These are phyloP conservation scores for Clitoria ternatea DNA, from an alignment of 306 rosid genomes.

Conservation along the genomic window DNA sequence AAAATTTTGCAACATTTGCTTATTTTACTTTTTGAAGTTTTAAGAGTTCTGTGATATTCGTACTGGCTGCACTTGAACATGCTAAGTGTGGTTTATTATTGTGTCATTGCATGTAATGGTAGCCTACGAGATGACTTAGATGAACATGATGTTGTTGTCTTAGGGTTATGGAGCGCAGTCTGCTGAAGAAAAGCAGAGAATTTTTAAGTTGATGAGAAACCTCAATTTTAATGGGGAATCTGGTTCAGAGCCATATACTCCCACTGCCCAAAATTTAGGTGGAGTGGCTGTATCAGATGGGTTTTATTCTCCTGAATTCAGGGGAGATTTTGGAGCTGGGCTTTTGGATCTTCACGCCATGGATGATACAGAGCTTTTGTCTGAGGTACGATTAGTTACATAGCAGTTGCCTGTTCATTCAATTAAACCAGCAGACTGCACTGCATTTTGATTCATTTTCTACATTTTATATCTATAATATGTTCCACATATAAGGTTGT, in stretches of 20 bases:
- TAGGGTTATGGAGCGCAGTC: slow-evolving; percentile 97
- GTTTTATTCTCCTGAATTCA: slow-evolving; percentile 75
- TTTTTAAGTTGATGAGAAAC: slow-evolving; percentile 84
- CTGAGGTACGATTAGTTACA: slow-evolving; percentile 57
- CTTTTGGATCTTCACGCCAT: slow-evolving; percentile 96
- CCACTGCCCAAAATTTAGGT: slow-evolving; percentile 60
- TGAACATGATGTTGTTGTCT: slow-evolving; percentile 28
- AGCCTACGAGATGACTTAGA: slow-evolving; percentile 17
- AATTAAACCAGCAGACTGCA: neutral
- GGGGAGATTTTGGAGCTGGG: slow-evolving; percentile 98
- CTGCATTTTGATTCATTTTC: neutral
- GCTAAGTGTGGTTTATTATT: neutral
- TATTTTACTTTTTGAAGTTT: neutral
- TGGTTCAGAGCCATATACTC: slow-evolving; percentile 71
- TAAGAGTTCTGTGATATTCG: neutral
- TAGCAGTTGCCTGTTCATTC: neutral
- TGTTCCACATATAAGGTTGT: neutral
- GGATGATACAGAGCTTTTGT: slow-evolving; percentile 95
- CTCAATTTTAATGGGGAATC: slow-evolving; percentile 93
- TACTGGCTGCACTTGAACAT: neutral
- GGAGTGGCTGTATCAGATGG: slow-evolving; percentile 60
- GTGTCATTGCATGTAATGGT: neutral
- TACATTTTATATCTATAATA: neutral
- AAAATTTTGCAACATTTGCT: neutral
- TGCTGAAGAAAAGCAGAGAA: slow-evolving; percentile 93